Base-by-base conservation (phyloP, 805 yeast species). In the Metschnikowia lunata region DNA sequence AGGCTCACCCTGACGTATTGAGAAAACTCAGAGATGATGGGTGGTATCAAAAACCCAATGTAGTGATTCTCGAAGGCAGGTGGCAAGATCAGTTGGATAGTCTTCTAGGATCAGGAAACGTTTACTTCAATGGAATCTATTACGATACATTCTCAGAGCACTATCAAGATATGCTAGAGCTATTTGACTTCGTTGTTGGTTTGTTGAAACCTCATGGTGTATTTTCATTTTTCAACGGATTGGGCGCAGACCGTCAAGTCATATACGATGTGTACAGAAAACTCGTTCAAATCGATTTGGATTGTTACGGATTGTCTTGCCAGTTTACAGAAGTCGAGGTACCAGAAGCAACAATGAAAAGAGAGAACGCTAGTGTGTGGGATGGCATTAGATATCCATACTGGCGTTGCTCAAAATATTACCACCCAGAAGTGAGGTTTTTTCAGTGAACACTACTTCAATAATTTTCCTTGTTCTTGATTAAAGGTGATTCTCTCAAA, bases 121-220 rank as follows among this genome's bases (percentile, higher is more conserved):
- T 85, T 1, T 85, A 81, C 56, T 86, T 90, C 63, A 88, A 89
- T 59, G 97, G 97, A 4, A 85, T 91, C 30, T 90, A 90, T 64
- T 90, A 86, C 60, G 98, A 90, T 61, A 91, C 98, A 0, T 90
- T 85, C 62, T 85, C 95, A 50, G 98, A 90, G 60, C 95, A 88
- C 60, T 90, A 91, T 62, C 73, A 73, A 48, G 97, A 90, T 60
- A 85, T 90, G 93, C 70, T 88, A 37, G 91, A 87, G 40, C 70
- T 91, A 26, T 88, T 84, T 59, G 97, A 91, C 63, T 59, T 76
- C 10, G 74, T 87, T 6, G 95, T 88, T 14, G 97, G 96, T 0
- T 67, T 90, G 39, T 66, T 90, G 52, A 84, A 85, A 60, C 87
- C 93, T 7, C 76, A 79, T 30, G 98, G 97, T 8, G 76, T 80